phyloP scores from a whole-genome alignment of 306 rosid species.

The Gillenia trifoliata region DNA sequence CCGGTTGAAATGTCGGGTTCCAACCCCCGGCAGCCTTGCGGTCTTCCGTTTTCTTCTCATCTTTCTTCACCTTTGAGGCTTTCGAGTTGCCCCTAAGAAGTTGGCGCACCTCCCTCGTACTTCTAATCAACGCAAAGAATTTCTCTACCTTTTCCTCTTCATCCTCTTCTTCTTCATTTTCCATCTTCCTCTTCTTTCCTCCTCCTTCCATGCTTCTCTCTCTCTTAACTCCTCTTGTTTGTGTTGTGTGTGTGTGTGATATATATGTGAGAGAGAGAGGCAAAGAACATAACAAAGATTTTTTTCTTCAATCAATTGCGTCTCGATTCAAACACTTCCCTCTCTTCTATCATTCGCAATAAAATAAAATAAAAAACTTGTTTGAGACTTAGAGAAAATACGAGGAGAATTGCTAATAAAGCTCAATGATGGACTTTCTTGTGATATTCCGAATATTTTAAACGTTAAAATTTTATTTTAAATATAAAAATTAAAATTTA shows the following conservation, averaged over 20 bases:
- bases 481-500: no score
- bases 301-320: no score
- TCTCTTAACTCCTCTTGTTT: background rate
- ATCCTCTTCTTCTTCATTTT: conserved; percentile 25
- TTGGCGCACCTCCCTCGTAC: conserved; percentile 48
- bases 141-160: conserved; percentile 60
- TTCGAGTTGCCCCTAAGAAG: conserved; percentile 17
- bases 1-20: conserved; percentile 66
- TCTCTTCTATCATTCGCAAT: no score
- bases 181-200: conserved; percentile 54
- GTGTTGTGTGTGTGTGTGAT: background rate
- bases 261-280: background rate
- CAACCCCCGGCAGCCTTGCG: conserved; percentile 32
- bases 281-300: no score
- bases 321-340: no score
- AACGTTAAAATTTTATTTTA: no score
- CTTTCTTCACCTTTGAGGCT: conserved; percentile 10
- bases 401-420: background rate
- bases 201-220: conserved; percentile 44
- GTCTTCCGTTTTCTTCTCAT: background rate
- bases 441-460: no score
- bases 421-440: no score
- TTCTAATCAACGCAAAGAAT: conserved; percentile 68
- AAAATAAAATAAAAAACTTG: no score
- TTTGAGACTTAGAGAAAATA: background rate